Base-by-base conservation (phyloP, 768 basidiomycete species). In the Phanerodontia chrysosporium region DNA sequence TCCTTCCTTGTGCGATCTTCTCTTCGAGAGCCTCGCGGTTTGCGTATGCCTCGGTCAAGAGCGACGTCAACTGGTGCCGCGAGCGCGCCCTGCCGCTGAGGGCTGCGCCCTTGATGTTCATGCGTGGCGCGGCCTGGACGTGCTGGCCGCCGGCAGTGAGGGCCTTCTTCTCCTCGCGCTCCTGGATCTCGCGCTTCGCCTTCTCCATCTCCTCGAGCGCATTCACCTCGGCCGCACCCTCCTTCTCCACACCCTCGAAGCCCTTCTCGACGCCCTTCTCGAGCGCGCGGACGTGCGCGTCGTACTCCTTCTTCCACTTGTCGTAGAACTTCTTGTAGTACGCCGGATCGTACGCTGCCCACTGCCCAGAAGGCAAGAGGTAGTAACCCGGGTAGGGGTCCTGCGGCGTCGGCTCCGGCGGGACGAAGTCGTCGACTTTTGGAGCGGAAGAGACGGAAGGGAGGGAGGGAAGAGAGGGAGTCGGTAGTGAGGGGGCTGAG, bases 321-420 rank as follows among this genome's bases (percentile, higher is more conserved):
- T 83, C 79, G 65, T 84, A 78, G 69, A 87, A 89, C 48, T 76
- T 79, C 21, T 76, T 78, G 65, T 89, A 94, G 70, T 89, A 90
- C 32, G 68, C 78, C 0, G 82, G 72, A 53, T 94, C 90, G 66
- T 93, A 80, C 0, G 85, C 83, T 25, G 83, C 87, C 85, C 92
- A 95, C 32, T 79, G 72, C 18, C 92, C 92, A 7, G 89, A 87
- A 0, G 92, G 90, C 21, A 89, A 79, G 55, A 87, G 85, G 65
- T 94, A 93, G 74, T 94, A 95, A 6, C 92, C 92, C 0, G 92
- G 92, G 70, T 92, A 92, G 16, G 83, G 82, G 67, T 94, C 92
- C 8, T 77, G 76, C 3, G 83, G 81, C 6, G 85, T 87, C 1
- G 92, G 92, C 54, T 86, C 84, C 0, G 90, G 92, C 0, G 86